These are phyloP conservation scores for Platanthera guangdongensis DNA, from an alignment of 106 monocot genomes.

Conservation along the genomic window DNA sequence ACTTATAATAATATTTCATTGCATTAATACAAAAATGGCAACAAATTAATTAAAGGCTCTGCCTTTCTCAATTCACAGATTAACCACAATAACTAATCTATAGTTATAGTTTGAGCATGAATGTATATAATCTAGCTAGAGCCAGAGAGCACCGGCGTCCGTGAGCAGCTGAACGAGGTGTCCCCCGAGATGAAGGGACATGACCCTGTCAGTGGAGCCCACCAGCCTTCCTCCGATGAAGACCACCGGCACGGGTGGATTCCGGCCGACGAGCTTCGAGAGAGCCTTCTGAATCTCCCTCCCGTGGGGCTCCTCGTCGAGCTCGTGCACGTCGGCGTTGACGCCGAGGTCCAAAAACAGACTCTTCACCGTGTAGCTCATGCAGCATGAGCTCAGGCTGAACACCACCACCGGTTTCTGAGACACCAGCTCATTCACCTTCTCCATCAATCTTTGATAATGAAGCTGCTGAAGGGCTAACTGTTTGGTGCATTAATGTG, in stretches of 20 bases:
- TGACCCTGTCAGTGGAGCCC: conserved; percentile 46
- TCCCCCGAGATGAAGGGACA: conserved; percentile 51
- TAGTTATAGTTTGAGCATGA: too few species aligned
- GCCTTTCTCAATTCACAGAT: too few species aligned
- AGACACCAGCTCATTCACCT: conserved; percentile 27
- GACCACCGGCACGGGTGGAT: conserved; percentile 35
- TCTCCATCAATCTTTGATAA: conserved; percentile 16
- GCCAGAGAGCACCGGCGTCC: conserved; percentile 65
- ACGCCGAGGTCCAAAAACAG: conserved; percentile 49
- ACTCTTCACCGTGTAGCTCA: conserved; percentile 35
- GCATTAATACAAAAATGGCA: too few species aligned
- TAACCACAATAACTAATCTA: too few species aligned
- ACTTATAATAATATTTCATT: too few species aligned
- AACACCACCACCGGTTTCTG: conserved; percentile 44
- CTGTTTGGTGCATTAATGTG: too few species aligned
- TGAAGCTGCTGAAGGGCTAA: too few species aligned
- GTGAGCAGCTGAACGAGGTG: conserved; percentile 36
- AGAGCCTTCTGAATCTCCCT: conserved; percentile 50
- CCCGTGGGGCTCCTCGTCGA: conserved; percentile 42
- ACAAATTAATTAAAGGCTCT: too few species aligned
- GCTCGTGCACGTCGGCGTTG: conserved; percentile 28
- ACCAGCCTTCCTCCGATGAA: conserved; percentile 63
- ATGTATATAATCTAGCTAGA: conserved; percentile 2
- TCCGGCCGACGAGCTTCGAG: conserved; percentile 20
- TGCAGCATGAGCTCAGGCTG: conserved; percentile 47